Base-by-base conservation (phyloP, 2,329 filamentous ascomycete species). In the Sporothrix brasiliensis region DNA sequence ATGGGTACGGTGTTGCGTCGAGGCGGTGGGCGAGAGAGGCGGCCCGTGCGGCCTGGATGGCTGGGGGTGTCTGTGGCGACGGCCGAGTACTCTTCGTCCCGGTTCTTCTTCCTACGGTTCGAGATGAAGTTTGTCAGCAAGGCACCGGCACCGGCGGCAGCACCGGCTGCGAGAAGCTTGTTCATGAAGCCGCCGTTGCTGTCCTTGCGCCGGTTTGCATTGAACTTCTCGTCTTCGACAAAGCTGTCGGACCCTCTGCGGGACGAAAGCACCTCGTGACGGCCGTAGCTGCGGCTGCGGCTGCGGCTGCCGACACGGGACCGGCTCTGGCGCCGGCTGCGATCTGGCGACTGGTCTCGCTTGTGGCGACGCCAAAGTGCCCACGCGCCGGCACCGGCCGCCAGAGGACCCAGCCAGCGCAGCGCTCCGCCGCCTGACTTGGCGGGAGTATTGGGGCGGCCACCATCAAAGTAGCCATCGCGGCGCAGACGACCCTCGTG, bases 171-270 rank as follows among this genome's bases (percentile, higher is more conserved):
- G 16, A 90, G 78, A 2, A 92, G 72, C 68, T 85, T 87, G 75
- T 86, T 86, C 78, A 88, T 85, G 74, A 91, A 84, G 10, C 89
- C 88, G 21, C 86, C 85, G 4, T 83, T 81, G 50, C 53, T 39
- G 30, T 70, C 77, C 78, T 75, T 77, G 69, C 76, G 73, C 49
- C 79, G 82, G 30, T 80, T 80, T n/a, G 88, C 85, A 0, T 86
- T 86, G 70, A 86, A 86, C 77, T 93, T 92, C 74, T 93, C 90
- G 52, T 90, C 86, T 47, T 85, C 81, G 24, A 82, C 80, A 73
- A 88, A 89, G 67, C 88, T 90, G 4, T 83, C 83, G 0, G 87
- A 89, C 3, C 78, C 82, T 44, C 82, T 80, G 54, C 85, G 81
- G 0, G 86, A 88, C 0, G 85, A 79, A 11, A 87, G 75, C 1